phyloP scores from a whole-genome alignment of 345 rosid genomes.

The Syzygium aqueum region DNA sequence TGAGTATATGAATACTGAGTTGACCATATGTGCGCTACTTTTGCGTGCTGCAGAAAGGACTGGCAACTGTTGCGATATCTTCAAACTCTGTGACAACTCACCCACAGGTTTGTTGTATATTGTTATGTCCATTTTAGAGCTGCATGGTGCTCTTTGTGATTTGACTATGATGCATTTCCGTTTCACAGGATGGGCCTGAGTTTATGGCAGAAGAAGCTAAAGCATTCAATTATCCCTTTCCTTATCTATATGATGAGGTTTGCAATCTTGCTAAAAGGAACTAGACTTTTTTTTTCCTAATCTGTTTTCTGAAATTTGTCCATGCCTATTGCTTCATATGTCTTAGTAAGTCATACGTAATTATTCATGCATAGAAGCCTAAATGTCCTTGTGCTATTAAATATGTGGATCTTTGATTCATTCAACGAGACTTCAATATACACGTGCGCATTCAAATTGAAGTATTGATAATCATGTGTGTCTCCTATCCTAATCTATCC shows the following conservation, averaged over 20 bases:
- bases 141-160: background rate
- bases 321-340: background rate
- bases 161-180: conserved; percentile 10
- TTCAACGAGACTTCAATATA: background rate
- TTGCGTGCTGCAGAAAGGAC: conserved; percentile 57
- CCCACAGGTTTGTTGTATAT: conserved; percentile 54
- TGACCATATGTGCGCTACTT: background rate
- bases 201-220: conserved; percentile 89
- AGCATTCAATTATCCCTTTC: conserved; percentile 60
- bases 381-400: background rate
- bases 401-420: background rate
- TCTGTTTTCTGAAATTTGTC: background rate
- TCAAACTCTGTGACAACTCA: conserved; percentile 72
- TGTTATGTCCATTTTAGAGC: background rate
- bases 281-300: background rate
- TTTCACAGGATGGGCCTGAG: conserved; percentile 82
- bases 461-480: background rate
- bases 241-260: conserved; percentile 82
- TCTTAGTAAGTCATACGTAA: background rate
- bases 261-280: background rate
- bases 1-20: background rate
- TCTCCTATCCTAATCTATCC: background rate
- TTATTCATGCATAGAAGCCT: background rate
- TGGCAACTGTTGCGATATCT: conserved; percentile 86
- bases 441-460: background rate